phyloP scores from a whole-genome alignment of 2,329 filamentous ascomycete species.

The Colletotrichum kahawae region DNA sequence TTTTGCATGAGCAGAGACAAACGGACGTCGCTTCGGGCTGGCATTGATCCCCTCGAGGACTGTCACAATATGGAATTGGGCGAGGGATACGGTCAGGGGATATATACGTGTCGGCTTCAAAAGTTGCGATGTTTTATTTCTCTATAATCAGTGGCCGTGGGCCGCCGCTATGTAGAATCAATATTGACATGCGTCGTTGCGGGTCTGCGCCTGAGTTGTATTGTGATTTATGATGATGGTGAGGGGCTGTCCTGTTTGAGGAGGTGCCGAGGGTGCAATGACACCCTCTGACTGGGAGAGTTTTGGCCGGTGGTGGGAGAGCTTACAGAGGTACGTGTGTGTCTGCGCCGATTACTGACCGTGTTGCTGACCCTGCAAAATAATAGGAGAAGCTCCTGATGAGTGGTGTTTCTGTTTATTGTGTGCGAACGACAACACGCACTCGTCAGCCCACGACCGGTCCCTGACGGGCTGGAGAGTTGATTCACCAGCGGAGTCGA shows the following conservation, averaged over 20 bases:
- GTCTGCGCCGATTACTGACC: neutral
- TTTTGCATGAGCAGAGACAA: slow-evolving; percentile 8
- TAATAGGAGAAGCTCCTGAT: neutral
- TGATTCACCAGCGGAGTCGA: neutral
- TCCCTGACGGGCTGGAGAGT: neutral
- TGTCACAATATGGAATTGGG: neutral
- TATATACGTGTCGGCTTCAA: slow-evolving; percentile 4
- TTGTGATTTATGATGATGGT: neutral
- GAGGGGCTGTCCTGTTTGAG: neutral
- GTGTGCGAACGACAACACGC: neutral
- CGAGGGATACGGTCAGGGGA: neutral
- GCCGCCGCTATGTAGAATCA: slow-evolving; percentile 14
- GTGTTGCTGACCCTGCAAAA: neutral
- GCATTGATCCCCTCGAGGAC: neutral
- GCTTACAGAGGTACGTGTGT: neutral
- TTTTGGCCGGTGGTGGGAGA: neutral
- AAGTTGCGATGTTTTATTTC: slow-evolving; percentile 1
- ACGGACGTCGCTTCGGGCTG: neutral
- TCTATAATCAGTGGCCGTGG: slow-evolving; percentile 1
- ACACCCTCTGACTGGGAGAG: neutral
- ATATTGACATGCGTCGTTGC: slow-evolving; percentile 1
- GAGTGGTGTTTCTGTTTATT: neutral
- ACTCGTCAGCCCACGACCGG: neutral
- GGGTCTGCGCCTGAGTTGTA: neutral
- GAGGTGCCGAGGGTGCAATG: neutral